These are phyloP conservation scores for Mortierella sp. DNA, from an alignment of 371 early-diverging fungal species.

Conservation along the genomic window DNA sequence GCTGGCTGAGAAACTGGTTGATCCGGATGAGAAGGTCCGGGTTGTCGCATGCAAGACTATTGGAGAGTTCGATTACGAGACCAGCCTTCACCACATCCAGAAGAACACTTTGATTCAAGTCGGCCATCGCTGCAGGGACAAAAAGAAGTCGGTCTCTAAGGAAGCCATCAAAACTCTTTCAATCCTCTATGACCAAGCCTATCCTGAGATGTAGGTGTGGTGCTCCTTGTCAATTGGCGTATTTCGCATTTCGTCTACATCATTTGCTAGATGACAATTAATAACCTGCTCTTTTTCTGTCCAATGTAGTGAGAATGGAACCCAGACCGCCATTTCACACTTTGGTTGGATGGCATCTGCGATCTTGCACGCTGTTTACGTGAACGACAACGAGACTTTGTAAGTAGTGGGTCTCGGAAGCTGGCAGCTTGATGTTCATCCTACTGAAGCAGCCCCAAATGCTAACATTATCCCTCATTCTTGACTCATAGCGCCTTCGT, in stretches of 20 bases:
- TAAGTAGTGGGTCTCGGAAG: constrained; percentile 49
- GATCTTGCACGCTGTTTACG: constrained; percentile 82
- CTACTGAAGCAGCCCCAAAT: background rate
- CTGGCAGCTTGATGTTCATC: background rate
- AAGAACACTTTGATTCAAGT: constrained; percentile 73
- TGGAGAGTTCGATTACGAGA: constrained; percentile 71
- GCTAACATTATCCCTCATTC: background rate
- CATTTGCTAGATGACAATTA: background rate
- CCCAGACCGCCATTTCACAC: constrained; percentile 50
- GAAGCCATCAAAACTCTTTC: constrained; percentile 85
- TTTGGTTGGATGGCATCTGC: constrained; percentile 88
- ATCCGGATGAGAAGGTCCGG: constrained; percentile 96
- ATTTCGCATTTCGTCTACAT: background rate
- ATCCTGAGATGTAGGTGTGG: constrained; percentile 68
- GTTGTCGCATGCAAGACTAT: constrained; percentile 78
- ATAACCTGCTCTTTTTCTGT: background rate
- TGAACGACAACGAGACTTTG: constrained; percentile 84
- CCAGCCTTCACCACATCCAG: constrained; percentile 66
- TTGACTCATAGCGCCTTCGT: constrained; percentile 62
- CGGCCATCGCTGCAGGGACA: constrained; percentile 88
- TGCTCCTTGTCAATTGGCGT: background rate
- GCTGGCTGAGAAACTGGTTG: constrained; percentile 81
- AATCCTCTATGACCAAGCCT: constrained; percentile 77
- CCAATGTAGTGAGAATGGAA: constrained; percentile 38
- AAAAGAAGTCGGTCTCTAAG: constrained; percentile 77